Conservation (phyloP, 1,139 yeast species). For the Sugiyamaella xylanicola region DNA sequence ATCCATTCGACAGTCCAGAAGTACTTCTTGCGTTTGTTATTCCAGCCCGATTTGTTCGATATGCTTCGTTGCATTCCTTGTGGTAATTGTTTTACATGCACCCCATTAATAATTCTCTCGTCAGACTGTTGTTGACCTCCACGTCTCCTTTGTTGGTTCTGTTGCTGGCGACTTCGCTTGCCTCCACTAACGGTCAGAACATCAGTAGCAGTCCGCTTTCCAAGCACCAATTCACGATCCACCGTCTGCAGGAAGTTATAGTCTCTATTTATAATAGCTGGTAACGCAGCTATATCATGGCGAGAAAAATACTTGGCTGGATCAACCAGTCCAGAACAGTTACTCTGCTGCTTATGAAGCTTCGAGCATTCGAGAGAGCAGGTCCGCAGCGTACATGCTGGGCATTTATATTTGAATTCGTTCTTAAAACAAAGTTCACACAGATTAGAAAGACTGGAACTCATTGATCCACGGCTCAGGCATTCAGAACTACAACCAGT, state of each 20-base stretch:
- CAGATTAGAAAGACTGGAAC: conserved; percentile 8
- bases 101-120: conserved; percentile 47
- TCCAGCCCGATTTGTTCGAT: conserved; percentile 72
- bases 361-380: conserved; percentile 75
- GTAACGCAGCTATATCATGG: conserved; percentile 45
- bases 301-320: conserved; percentile 59
- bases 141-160: conserved; percentile 11
- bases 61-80: conserved; percentile 73
- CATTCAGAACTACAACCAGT: too few species aligned
- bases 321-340: conserved; percentile 71
- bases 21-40: conserved; percentile 60
- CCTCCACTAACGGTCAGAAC: conserved; percentile 30
- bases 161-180: conserved; percentile 15
- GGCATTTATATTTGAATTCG: conserved; percentile 71
- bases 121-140: conserved; percentile 12
- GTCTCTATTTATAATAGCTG: conserved; percentile 68
- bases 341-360: conserved; percentile 61
- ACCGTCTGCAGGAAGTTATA: conserved; percentile 71
- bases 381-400: conserved; percentile 67
- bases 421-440: conserved; percentile 30
- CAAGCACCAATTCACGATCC: conserved; percentile 56
- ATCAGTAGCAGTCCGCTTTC: conserved; percentile 29
- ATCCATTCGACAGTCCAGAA: conserved; percentile 85
- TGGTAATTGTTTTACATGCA: conserved; percentile 57
- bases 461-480: conserved; percentile 1